Evolutionary conservation across 441 rosid species (phyloP).

Genomic region (Erodium trifolium): DNA sequence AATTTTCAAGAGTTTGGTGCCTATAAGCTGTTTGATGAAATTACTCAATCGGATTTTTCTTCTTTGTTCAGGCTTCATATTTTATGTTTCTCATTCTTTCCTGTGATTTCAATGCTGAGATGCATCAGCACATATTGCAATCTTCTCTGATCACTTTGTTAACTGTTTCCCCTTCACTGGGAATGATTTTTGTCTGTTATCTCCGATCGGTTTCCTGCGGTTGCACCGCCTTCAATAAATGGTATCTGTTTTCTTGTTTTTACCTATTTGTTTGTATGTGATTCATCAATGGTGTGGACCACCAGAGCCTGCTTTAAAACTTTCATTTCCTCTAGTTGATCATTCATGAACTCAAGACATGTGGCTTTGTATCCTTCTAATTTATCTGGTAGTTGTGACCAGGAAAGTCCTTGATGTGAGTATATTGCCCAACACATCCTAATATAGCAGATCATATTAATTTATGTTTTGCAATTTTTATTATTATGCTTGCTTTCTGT

Average conservation of each 20-base stretch:
- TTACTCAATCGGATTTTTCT: background rate
- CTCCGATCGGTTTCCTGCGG: background rate
- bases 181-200: background rate
- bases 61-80: too few relatives aligned
- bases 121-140: background rate
- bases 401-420: background rate
- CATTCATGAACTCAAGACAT: conserved; percentile 3
- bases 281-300: conserved; percentile 5
- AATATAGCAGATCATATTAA: too few relatives aligned
- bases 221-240: conserved; percentile 12
- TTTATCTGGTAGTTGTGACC: background rate
- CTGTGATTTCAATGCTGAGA: background rate
- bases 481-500: too few relatives aligned
- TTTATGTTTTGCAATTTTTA: too few relatives aligned
- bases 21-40: conserved; percentile 3
- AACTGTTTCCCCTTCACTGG: background rate
- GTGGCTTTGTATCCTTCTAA: background rate
- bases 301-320: background rate
- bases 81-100: background rate
- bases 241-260: conserved; percentile 5
- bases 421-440: background rate
- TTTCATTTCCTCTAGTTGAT: background rate
- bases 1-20: background rate
- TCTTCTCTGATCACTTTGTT: conserved; percentile 7
- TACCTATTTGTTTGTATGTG: background rate